These are phyloP conservation scores for Aaosphaeria arxii DNA, from an alignment of 2,329 filamentous ascomycete genomes.

Conservation along the genomic window DNA sequence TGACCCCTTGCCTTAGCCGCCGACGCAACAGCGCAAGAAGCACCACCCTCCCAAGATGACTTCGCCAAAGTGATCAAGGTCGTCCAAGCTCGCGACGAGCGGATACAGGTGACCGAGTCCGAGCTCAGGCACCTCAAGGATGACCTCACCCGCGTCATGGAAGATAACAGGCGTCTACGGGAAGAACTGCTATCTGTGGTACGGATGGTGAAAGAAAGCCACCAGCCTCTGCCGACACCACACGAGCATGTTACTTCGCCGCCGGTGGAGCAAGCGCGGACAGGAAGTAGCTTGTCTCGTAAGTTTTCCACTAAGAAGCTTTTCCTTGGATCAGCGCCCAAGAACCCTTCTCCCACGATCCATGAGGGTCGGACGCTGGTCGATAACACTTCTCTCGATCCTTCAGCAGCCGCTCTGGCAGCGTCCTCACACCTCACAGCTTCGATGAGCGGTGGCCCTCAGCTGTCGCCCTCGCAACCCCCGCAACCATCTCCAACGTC, in stretches of 20 bases:
- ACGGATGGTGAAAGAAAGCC: slow-evolving; percentile 85
- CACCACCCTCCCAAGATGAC: slow-evolving; percentile 86
- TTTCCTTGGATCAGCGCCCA: slow-evolving; percentile 47
- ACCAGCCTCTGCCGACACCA: slow-evolving; percentile 73
- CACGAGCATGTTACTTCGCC: slow-evolving; percentile 36
- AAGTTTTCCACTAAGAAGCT: slow-evolving; percentile 54
- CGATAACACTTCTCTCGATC: slow-evolving; percentile 45
- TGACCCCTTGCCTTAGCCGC: slow-evolving; percentile 59
- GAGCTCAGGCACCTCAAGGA: slow-evolving; percentile 73
- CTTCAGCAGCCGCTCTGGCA: slow-evolving; percentile 50
- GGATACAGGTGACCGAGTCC: slow-evolving; percentile 77
- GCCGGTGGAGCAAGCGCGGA: slow-evolving; percentile 31
- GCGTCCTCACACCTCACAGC: slow-evolving; percentile 51
- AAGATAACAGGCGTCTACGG: slow-evolving; percentile 83
- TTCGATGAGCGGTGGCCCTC: slow-evolving; percentile 39
- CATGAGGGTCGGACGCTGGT: slow-evolving; percentile 42
- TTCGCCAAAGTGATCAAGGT: slow-evolving; percentile 89
- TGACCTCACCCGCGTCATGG: slow-evolving; percentile 52
- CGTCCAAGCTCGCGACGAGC: slow-evolving; percentile 83
- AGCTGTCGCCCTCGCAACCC: slow-evolving; percentile 41
- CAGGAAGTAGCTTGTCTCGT: slow-evolving; percentile 48
- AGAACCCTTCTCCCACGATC: slow-evolving; percentile 51
- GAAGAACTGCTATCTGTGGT: slow-evolving; percentile 91
- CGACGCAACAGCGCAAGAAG: slow-evolving; percentile 81
- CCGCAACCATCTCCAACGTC: slow-evolving; percentile 49